A percentile compares a stretch with the other conserved stretches of the same genome.
phyloP scores from a whole-genome alignment of 306 rosid genomes.

The Vigna mungo region DNA sequence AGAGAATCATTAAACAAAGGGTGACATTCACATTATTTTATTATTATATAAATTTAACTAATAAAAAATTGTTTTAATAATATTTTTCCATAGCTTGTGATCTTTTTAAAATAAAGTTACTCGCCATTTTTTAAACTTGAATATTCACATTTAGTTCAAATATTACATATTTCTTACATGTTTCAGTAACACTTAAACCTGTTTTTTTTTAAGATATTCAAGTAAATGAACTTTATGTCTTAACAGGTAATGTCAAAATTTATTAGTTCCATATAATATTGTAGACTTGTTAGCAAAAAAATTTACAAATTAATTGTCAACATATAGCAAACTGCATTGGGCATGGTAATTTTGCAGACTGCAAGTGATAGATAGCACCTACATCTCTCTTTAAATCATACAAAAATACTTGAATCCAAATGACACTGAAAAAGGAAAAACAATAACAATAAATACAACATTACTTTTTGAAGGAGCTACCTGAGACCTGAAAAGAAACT shows the following conservation, averaged over 20 bases:
- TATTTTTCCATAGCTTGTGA: too few relatives aligned
- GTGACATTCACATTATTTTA: too few relatives aligned
- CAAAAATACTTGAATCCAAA: conserved; percentile 47
- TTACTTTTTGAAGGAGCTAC: conserved; percentile 33
- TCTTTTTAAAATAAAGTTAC: too few relatives aligned
- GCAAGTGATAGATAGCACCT: conserved; percentile 30
- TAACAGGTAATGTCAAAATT: neutral
- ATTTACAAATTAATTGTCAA: neutral
- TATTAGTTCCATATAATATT: neutral
- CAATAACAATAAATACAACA: conserved; percentile 39
- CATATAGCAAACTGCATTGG: neutral
- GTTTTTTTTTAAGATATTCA: neutral
- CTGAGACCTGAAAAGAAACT: conserved; percentile 42
- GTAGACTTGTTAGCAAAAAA: neutral
- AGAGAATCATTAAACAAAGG: too few relatives aligned
- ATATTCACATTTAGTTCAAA: too few relatives aligned
- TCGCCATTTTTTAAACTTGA: too few relatives aligned
- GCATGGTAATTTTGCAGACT: conserved; percentile 2
- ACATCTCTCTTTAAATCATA: conserved; percentile 42
- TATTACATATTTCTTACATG: neutral
- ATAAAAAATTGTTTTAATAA: too few relatives aligned
- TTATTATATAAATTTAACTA: too few relatives aligned
- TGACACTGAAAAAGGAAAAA: neutral
- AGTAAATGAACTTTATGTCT: neutral
- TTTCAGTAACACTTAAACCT: neutral